Evolutionary conservation across 2,329 filamentous ascomycete species (phyloP).

Genomic region (Colletotrichum noveboracense): DNA sequence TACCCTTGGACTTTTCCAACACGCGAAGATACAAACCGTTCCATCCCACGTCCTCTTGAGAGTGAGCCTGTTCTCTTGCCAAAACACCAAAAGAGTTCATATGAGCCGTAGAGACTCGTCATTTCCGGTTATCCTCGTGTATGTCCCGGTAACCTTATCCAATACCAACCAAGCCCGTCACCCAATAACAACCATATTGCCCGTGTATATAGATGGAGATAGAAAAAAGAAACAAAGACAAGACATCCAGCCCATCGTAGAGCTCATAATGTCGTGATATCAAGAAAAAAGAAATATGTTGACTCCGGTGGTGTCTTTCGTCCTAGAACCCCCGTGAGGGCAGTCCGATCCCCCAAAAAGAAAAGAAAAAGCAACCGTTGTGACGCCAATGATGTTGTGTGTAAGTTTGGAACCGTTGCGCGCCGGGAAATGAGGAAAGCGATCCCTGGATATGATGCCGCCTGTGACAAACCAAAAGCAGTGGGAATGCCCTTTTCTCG

Average conservation of each 20-base stretch:
- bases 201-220: not conserved
- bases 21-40: not conserved
- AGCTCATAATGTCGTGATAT: not conserved
- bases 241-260: not conserved
- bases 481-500: not conserved
- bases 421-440: not conserved
- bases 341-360: not conserved
- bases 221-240: not conserved
- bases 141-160: not conserved
- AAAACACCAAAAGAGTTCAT: not conserved
- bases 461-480: not conserved
- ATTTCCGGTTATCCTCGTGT: not conserved
- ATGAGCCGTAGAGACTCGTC: not conserved
- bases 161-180: not conserved
- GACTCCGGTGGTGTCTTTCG: not conserved
- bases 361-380: not conserved
- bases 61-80: not conserved
- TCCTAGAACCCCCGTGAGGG: conserved; percentile 7
- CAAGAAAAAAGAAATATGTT: not conserved
- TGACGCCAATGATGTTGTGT: not conserved
- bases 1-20: not conserved
- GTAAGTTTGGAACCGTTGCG: not conserved
- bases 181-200: not conserved
- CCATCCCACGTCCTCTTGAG: not conserved
- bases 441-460: not conserved